Percentiles rank a stretch among this genome's conserved stretches.
phyloP scores from a whole-genome alignment of 371 early-diverging fungal genomes.

The Saksenaea vasiformis region DNA sequence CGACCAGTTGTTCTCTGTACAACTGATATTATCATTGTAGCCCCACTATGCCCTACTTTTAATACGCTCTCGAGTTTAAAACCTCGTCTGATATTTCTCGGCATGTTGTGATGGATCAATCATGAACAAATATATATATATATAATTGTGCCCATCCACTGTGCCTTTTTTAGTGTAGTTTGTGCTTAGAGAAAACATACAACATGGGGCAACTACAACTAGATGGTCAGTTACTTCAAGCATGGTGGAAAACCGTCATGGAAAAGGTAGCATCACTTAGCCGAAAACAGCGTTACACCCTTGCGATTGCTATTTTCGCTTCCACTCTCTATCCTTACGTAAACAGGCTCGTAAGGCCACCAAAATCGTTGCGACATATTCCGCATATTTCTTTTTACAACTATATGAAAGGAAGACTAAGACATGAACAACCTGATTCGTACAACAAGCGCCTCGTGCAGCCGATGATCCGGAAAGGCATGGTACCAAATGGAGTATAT shows the following conservation, averaged over 20 bases:
- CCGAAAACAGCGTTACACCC: not conserved
- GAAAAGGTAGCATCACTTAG: not conserved
- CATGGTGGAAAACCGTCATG: not conserved
- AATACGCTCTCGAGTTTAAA: not conserved
- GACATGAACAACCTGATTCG: not conserved
- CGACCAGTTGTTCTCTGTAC: not conserved
- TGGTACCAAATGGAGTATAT: slow-evolving; percentile 8
- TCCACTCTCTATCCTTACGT: not conserved
- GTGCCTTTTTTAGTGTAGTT: no score
- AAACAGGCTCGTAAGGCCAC: slow-evolving; percentile 9
- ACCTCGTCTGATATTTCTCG: not conserved
- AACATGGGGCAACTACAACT: not conserved
- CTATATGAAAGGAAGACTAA: slow-evolving; percentile 5
- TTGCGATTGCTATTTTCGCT: not conserved
- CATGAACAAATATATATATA: not conserved
- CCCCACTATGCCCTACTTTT: not conserved
- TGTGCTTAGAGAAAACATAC: not conserved
- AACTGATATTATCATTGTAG: no score
- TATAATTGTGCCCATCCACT: not conserved
- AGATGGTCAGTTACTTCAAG: not conserved
- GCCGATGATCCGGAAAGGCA: slow-evolving; percentile 7
- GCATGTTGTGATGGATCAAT: not conserved
- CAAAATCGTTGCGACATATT: slow-evolving; percentile 13
- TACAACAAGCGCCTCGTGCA: not conserved
- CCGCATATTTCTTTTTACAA: slow-evolving; percentile 12